These are phyloP conservation scores for Mariannaea sp. DNA, from an alignment of 2,329 filamentous ascomycete genomes.

Conservation along the genomic window DNA sequence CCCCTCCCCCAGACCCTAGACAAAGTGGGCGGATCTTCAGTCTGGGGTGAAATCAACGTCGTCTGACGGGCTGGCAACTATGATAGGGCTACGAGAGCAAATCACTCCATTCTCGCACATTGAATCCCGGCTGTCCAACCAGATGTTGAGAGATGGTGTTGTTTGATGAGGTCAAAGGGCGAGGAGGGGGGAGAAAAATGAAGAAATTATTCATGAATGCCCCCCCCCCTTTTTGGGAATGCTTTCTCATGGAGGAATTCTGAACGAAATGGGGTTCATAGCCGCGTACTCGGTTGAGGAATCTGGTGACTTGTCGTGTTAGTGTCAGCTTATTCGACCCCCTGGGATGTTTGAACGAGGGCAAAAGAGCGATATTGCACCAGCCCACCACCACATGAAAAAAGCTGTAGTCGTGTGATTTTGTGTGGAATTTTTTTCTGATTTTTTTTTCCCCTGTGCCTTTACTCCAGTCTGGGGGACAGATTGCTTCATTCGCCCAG, in stretches of 20 bases:
- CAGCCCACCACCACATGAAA: slow-evolving; percentile 2
- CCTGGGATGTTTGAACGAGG: neutral
- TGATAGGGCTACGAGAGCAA: slow-evolving; percentile 13
- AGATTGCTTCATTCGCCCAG: neutral
- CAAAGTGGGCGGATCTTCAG: slow-evolving; percentile 16
- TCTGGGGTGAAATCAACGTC: slow-evolving; percentile 21
- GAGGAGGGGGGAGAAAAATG: neutral
- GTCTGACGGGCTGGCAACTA: slow-evolving; percentile 15
- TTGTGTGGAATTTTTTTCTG: too few species aligned
- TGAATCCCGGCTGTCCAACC: slow-evolving; percentile 29
- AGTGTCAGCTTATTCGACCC: slow-evolving; percentile 12
- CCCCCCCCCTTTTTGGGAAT: slow-evolving; percentile 13
- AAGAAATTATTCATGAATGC: too few species aligned
- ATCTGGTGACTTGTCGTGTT: slow-evolving; percentile 23
- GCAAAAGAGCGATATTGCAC: slow-evolving; percentile 23
- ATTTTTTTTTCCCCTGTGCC: too few species aligned
- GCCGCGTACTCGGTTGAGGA: slow-evolving; percentile 10
- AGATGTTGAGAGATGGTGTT: slow-evolving; percentile 6
- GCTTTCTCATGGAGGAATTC: neutral
- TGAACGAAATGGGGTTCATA: slow-evolving; percentile 6
- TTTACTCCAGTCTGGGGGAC: neutral
- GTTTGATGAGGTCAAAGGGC: neutral
- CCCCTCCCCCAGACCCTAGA: too few species aligned
- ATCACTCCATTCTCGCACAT: slow-evolving; percentile 29
- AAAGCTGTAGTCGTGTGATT: slow-evolving; percentile 9